Evolutionary conservation across 1,284 basidiomycete species (phyloP).

Genomic region (Macrocystidia cucumis): DNA sequence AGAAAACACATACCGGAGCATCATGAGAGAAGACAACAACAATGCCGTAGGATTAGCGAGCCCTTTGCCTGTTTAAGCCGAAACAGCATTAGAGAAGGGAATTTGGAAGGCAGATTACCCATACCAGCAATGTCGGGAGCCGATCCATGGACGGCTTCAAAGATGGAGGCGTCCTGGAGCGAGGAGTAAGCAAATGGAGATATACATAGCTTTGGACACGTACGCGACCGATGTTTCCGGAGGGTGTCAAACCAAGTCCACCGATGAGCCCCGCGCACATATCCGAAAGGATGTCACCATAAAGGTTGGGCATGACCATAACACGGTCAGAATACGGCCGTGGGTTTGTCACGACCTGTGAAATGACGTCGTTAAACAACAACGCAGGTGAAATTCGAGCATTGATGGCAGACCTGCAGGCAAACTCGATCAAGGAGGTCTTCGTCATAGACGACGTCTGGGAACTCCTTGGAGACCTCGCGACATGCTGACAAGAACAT

Average conservation of each 20-base stretch:
- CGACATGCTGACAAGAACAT: conserved; percentile 99
- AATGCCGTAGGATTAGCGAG: conserved; percentile 98
- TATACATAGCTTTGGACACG: conserved; percentile 17
- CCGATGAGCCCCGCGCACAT: conserved; percentile 99
- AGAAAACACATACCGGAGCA: conserved; percentile 65
- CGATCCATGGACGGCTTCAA: conserved; percentile 98
- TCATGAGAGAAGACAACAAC: conserved; percentile 93
- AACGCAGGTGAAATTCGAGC: neutral
- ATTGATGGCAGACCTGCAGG: conserved; percentile 62
- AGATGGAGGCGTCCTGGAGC: conserved; percentile 91
- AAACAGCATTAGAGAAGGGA: conserved; percentile 19
- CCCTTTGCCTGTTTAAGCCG: conserved; percentile 62
- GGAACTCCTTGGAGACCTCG: conserved; percentile 95
- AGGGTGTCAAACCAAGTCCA: conserved; percentile 95
- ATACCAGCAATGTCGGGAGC: conserved; percentile 81
- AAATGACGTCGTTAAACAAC: conserved; percentile 5
- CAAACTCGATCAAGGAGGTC: conserved; percentile 97
- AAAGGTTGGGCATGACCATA: conserved; percentile 99
- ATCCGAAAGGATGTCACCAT: conserved; percentile 96
- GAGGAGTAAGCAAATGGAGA: conserved; percentile 1
- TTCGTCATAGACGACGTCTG: conserved; percentile 92
- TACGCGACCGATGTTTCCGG: conserved; percentile 94
- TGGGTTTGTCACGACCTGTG: conserved; percentile 86
- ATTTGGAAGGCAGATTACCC: conserved; percentile 17
- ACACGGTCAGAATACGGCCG: conserved; percentile 92